Conservation (phyloP, 2,329 filamentous ascomycete species). For the Anisogramma anomala region DNA sequence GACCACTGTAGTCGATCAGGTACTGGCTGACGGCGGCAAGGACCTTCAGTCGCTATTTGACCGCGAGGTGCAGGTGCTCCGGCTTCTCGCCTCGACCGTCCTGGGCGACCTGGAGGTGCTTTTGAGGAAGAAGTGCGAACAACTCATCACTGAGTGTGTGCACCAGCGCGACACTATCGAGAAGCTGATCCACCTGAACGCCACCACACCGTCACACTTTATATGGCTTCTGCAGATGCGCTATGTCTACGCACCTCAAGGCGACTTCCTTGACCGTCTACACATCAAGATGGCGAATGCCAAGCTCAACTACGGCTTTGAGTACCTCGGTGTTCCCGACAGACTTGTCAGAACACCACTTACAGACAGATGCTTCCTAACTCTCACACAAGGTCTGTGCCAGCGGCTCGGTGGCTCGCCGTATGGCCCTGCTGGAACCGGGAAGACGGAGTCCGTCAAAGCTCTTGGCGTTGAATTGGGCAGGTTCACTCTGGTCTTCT, state of each 20-base stretch:
- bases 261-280: constrained; percentile 71
- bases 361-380: constrained; percentile 96
- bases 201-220: constrained; percentile 67
- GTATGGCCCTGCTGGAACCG: constrained; percentile 93
- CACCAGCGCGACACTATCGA: constrained; percentile 92
- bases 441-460: constrained; percentile 98
- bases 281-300: constrained; percentile 96
- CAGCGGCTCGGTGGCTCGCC: constrained; percentile 93
- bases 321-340: constrained; percentile 93
- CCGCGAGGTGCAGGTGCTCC: constrained; percentile 72
- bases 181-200: constrained; percentile 66
- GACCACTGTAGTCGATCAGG: constrained; percentile 76
- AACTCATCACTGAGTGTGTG: constrained; percentile 96
- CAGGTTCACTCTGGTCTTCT: constrained; percentile 96
- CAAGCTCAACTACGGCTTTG: constrained; percentile 88
- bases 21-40: constrained; percentile 60
- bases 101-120: constrained; percentile 80
- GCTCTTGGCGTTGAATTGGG: constrained; percentile 92
- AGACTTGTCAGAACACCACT: constrained; percentile 92
- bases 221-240: constrained; percentile 96
- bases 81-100: constrained; percentile 77
- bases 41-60: constrained; percentile 62
- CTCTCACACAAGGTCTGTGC: constrained; percentile 87
- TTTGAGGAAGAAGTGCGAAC: constrained; percentile 91
- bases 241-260: constrained; percentile 74